Base-by-base conservation (phyloP, 441 rosid genomes). In the Populus tomentosa region DNA sequence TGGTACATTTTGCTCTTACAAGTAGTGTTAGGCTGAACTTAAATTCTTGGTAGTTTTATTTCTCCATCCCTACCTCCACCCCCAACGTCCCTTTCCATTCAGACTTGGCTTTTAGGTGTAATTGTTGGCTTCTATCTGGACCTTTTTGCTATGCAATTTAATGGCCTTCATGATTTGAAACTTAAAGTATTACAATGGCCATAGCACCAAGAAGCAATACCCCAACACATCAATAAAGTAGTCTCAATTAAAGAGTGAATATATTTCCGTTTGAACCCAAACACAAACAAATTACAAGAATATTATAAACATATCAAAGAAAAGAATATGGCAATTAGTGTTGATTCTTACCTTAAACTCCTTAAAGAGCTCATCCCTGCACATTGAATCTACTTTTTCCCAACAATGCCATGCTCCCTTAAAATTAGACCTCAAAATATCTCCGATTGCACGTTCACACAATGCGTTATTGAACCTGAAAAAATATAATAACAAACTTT, bases 31-130 rank as follows among this genome's bases (percentile, higher is more conserved):
- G 65, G 80, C 85, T 74, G 82, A 79, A 76, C 72, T 40, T 73
- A 64, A 69, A 46, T 36, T 74, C 80, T 67, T 70, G 38, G 46
- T 76, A 56, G 80, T 75, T 78, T 46, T 61, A 63, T 67, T 35
- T 61, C 53, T 21, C 65, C 73, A 59, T 62, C 63, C 32, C 21
- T 24, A 26, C 42, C 35, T 2, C 66, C 35, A 23, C 14, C 62
- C 50, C 46, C 38, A 50, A 38, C 62, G 16, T 38, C 33, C 62
- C 73, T 66, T 67, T 64, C 20, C 46, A 35, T 32, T 67, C 68
- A 14, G 59, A 68, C 70, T 66, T 75, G 65, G 35, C 66, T 75
- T 77, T 82, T 78, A 74, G 75, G 59, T 85, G 85, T 85, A 80
- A 80, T 74, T 83, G 75, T 50, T 75, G 42, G 69, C 50, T 30